Base-by-base conservation (phyloP, 2,329 filamentous ascomycete species). In the Fusarium camptoceras region DNA sequence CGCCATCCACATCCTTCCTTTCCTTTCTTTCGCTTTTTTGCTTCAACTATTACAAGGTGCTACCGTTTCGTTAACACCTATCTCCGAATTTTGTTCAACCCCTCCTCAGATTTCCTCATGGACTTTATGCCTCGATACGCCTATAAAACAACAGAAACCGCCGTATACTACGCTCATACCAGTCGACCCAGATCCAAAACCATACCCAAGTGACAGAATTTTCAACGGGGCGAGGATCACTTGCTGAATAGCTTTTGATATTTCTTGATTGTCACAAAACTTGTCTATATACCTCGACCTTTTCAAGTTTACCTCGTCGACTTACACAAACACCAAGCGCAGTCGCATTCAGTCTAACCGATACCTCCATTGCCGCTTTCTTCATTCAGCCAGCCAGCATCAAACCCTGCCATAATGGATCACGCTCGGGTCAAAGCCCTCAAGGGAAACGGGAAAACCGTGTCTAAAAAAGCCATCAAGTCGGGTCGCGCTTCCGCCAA, bases 351-450 rank as follows among this genome's bases (percentile, higher is more conserved):
- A 49, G 5, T 25, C 43, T 25, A 47, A 44, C 27, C 53, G 31
- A 50, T 43, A 44, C 22, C 44, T 20, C 43, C 24, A 51, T 51
- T 50, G 25, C 47, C 53, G 28, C 39, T 46, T 16, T 27, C 14
- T 39, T 42, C 27, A 15, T 47, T 34, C 39, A n/a, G 49, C 20
- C 37, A 30, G n/a, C 31, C 34, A 18, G 31, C 20, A 25, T 24
- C 30, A 37, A 41, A 22, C 25, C 20, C 18, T 31, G 58, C 50
- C 51, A 58, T 49, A 39, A 91, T 91, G 89, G 88, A 86, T 76
- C 88, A 91, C 75, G 83, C 87, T 58, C 84, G 89, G 73, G 90
- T 91, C 76, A 90, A 91, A 79, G 90, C 88, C 53, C 87, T 93
- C 62, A 83, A 85, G 66, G 89, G 91, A 80, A 89, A 88, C 81